phyloP scores from a whole-genome alignment of 1,139 yeast genomes.

The Yamadazyma triangularis region DNA sequence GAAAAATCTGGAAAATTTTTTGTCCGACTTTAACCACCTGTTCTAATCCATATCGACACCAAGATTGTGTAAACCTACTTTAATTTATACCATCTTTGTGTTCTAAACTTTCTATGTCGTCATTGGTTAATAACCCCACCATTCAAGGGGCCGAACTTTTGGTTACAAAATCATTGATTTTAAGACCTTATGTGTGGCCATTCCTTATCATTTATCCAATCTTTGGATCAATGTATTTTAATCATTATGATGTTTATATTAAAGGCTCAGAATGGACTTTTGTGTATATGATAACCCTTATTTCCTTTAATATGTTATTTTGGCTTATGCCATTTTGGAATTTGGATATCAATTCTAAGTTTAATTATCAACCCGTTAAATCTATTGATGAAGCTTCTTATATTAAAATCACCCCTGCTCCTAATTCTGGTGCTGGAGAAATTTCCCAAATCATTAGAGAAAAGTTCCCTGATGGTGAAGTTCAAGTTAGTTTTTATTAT shows the following conservation, averaged over 20 bases:
- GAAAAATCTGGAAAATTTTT: not conserved
- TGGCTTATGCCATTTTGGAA: constrained; percentile 98
- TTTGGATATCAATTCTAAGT: constrained; percentile 62
- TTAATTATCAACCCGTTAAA: constrained; percentile 58
- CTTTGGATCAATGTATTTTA: constrained; percentile 60
- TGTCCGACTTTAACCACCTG: no score
- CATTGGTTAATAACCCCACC: constrained; percentile 51
- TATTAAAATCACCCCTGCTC: constrained; percentile 74
- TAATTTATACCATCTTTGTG: not conserved
- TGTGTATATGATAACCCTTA: constrained; percentile 71
- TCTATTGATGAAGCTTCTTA: constrained; percentile 60
- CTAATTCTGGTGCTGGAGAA: constrained; percentile 83
- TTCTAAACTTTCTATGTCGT: constrained; percentile 22
- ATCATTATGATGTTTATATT: constrained; percentile 75
- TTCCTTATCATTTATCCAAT: constrained; percentile 75
- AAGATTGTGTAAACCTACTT: no score
- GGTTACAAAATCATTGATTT: constrained; percentile 56
- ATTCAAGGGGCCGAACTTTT: constrained; percentile 66
- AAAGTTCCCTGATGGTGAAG: constrained; percentile 52
- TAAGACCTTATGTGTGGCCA: constrained; percentile 83
- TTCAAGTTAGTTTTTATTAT: constrained; percentile 70
- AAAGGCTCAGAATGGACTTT: constrained; percentile 85
- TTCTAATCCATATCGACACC: no score
- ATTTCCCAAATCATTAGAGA: constrained; percentile 64
- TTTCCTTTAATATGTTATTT: constrained; percentile 69